Evolutionary conservation across 352 stramenopile species (phyloP).

Genomic region (Phytopythium montanum): DNA sequence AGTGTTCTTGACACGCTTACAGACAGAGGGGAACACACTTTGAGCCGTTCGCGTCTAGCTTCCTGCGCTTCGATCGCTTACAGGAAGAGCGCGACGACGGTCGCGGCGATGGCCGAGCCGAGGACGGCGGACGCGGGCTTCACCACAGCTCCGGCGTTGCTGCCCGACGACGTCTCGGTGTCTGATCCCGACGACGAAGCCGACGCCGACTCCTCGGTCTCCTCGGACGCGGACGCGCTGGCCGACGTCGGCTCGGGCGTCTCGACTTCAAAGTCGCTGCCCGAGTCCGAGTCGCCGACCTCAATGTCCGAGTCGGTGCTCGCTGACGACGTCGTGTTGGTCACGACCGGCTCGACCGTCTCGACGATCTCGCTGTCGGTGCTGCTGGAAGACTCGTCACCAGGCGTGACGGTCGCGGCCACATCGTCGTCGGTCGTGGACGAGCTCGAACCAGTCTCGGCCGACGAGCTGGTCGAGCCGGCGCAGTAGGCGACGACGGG

Average conservation of each 20-base stretch:
- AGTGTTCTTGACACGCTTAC: background rate
- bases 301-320: constrained; percentile 18
- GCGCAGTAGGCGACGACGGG: constrained; percentile 25
- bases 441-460: constrained; percentile 11
- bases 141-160: constrained; percentile 11
- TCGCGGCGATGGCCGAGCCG: constrained; percentile 17
- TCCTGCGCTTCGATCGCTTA: constrained; percentile 10
- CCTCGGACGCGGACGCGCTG: constrained; percentile 14
- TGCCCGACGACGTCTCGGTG: constrained; percentile 12
- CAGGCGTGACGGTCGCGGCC: constrained; percentile 10
- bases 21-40: background rate
- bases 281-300: constrained; percentile 23
- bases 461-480: constrained; percentile 9
- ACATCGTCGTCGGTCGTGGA: constrained; percentile 5
- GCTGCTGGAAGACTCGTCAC: constrained; percentile 8
- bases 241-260: constrained; percentile 15
- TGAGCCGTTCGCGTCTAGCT: background rate
- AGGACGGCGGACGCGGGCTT: constrained; percentile 12
- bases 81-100: constrained; percentile 18
- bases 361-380: constrained; percentile 11
- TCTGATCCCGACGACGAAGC: constrained; percentile 17
- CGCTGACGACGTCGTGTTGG: constrained; percentile 24
- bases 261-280: constrained; percentile 22
- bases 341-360: constrained; percentile 12
- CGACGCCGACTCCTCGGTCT: constrained; percentile 10